Evolutionary conservation across 768 basidiomycete species (phyloP).

Genomic region (Cystobasidium ongulense): DNA sequence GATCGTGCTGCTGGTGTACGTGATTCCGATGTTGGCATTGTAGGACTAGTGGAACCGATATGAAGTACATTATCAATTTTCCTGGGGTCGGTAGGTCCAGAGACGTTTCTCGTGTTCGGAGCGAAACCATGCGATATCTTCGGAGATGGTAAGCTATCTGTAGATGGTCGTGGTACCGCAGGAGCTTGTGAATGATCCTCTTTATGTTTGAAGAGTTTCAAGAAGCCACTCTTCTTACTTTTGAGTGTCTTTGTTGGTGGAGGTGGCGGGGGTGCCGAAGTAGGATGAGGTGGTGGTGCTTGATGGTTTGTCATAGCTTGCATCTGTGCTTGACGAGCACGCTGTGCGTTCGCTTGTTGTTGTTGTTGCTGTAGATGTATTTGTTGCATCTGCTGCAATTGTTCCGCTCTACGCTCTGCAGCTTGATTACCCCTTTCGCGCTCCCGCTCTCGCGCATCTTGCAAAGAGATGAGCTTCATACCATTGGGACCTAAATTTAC

Average conservation of each 20-base stretch:
- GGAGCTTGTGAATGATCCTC: not conserved
- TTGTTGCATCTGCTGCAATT: not conserved
- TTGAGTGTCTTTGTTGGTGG: conserved; percentile 21
- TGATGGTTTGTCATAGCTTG: not conserved
- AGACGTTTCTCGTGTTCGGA: not conserved
- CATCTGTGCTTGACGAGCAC: not conserved
- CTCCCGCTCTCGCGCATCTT: conserved; percentile 13
- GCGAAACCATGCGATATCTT: not conserved
- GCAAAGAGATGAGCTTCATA: conserved; percentile 20
- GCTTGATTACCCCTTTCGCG: not conserved
- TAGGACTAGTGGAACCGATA: not conserved
- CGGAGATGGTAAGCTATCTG: not conserved
- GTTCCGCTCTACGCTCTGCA: not conserved
- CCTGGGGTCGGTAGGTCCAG: not conserved
- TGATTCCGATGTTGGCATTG: not conserved
- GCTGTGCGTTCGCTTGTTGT: not conserved
- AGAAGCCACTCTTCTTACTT: conserved; percentile 27
- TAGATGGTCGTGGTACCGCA: not conserved
- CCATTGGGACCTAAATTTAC: not conserved
- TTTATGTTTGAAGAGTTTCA: conserved; percentile 25
- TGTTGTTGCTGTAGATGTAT: not conserved
- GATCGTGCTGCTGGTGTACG: not conserved
- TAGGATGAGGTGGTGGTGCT: not conserved
- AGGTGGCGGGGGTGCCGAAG: not conserved
- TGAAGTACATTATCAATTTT: not conserved